Conservation (phyloP, 2,329 filamentous ascomycete species). For the Lecanicillium sp. region DNA sequence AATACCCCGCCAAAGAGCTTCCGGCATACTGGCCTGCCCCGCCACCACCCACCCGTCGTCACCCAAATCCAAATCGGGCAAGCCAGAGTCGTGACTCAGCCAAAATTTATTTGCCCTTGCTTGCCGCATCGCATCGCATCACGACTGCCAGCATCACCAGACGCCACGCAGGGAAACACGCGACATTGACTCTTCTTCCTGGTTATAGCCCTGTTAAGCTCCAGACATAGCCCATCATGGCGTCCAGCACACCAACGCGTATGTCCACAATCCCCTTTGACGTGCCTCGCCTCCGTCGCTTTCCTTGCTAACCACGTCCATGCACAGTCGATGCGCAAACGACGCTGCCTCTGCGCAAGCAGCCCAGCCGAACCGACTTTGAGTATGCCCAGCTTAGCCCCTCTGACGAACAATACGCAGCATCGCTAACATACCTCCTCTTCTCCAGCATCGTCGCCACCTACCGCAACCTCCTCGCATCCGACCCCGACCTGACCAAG, state of each 20-base stretch:
- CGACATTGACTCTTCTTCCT: too few species aligned
- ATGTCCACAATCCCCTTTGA: too few species aligned
- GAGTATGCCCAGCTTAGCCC: conserved; percentile 27
- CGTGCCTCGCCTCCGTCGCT: not conserved
- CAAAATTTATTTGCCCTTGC: conserved; percentile 1
- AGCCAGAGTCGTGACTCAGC: conserved; percentile 6
- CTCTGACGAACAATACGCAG: too few species aligned
- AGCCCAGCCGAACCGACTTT: conserved; percentile 20
- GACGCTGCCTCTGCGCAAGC: conserved; percentile 17
- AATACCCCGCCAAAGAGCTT: too few species aligned
- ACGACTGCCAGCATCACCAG: not conserved
- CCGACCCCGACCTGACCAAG: conserved; percentile 84
- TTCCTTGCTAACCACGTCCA: not conserved
- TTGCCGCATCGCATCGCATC: not conserved
- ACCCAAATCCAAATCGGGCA: too few species aligned
- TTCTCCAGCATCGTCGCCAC: conserved; percentile 44
- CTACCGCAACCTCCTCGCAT: conserved; percentile 45
- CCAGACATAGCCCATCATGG: conserved; percentile 1
- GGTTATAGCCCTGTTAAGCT: not conserved
- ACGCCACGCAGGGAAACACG: too few species aligned
- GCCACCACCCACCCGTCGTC: too few species aligned
- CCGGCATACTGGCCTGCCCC: too few species aligned
- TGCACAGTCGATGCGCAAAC: conserved; percentile 8
- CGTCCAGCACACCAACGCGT: conserved; percentile 1
- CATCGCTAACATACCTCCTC: too few species aligned